Percentiles rank a stretch among this genome's conserved stretches.
These are phyloP conservation scores for Venturiaceae sp. DNA, from an alignment of 2,329 filamentous ascomycete genomes.

Conservation along the genomic window DNA sequence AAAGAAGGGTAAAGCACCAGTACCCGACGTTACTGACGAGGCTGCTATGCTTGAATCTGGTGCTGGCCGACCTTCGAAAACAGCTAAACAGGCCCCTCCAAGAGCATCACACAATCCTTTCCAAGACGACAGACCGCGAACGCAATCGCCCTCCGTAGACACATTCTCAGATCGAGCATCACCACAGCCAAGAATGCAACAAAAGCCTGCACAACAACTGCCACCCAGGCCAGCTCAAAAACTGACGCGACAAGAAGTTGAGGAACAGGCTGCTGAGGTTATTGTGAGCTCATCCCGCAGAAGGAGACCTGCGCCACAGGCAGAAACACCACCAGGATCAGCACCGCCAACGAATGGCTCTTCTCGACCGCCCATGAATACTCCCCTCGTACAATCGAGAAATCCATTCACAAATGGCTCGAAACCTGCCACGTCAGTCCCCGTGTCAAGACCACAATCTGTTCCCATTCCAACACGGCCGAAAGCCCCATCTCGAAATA, in stretches of 20 bases:
- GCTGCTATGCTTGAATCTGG: constrained; percentile 71
- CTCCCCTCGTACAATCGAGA: constrained; percentile 25
- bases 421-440: constrained; percentile 13
- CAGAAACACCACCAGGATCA: constrained; percentile 12
- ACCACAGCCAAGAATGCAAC: constrained; percentile 28
- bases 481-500: constrained; percentile 43
- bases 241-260: constrained; percentile 61
- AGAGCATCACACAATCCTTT: constrained; percentile 12
- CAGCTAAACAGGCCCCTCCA: constrained; percentile 18
- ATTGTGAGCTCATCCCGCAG: constrained; percentile 76
- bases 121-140: not conserved
- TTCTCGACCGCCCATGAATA: constrained; percentile 16
- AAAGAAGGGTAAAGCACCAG: constrained; percentile 12
- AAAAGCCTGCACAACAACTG: constrained; percentile 25
- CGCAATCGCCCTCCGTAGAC: constrained; percentile 15
- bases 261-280: constrained; percentile 71
- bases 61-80: constrained; percentile 41
- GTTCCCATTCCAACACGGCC: constrained; percentile 32
- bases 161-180: constrained; percentile 24
- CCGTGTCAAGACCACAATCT: constrained; percentile 22
- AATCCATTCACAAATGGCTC: constrained; percentile 27
- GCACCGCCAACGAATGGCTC: not conserved
- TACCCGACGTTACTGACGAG: constrained; percentile 35
- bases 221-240: constrained; percentile 41
- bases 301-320: constrained; percentile 49